These are phyloP conservation scores for Xerocomellus chrysenteron DNA, from an alignment of 768 basidiomycete genomes.

Conservation along the genomic window DNA sequence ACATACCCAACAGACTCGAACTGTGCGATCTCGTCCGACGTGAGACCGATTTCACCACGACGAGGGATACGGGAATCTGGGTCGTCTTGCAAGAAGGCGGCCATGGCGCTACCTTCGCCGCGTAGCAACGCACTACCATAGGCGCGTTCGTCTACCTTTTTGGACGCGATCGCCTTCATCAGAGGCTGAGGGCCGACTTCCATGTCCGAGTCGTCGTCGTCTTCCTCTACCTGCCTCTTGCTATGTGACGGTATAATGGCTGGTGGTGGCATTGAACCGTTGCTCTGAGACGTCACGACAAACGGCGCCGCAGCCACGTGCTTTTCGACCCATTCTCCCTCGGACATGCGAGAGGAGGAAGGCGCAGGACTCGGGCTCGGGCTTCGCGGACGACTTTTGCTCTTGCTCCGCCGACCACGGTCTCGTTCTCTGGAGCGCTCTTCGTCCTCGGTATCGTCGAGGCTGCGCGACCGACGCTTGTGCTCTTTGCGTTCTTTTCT, in stretches of 20 bases:
- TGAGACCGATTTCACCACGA: conserved; percentile 96
- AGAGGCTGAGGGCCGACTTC: conserved; percentile 83
- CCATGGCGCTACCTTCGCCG: conserved; percentile 98
- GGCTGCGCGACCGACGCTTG: conserved; percentile 37
- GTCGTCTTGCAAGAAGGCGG: conserved; percentile 88
- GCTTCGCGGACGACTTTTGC: conserved; percentile 33
- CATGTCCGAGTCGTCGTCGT: conserved; percentile 45
- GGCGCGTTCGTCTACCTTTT: conserved; percentile 73
- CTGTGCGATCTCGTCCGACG: conserved; percentile 80
- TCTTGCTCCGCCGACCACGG: conserved; percentile 32
- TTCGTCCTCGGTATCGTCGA: conserved; percentile 39
- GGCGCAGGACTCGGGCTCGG: conserved; percentile 36
- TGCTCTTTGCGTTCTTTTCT: conserved; percentile 39
- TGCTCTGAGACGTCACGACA: conserved; percentile 22
- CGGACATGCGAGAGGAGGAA: conserved; percentile 28
- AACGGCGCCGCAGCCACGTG: conserved; percentile 32
- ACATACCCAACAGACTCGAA: conserved; percentile 94
- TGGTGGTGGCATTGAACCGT: conserved; percentile 25
- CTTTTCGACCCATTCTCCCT: conserved; percentile 73
- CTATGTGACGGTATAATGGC: conserved; percentile 15
- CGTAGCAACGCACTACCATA: conserved; percentile 89
- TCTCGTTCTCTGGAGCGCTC: conserved; percentile 31
- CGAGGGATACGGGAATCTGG: conserved; percentile 89
- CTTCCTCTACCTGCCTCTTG: conserved; percentile 23
- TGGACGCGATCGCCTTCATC: conserved; percentile 39